Conservation (phyloP, 2,329 filamentous ascomycete genomes). For the Talaromyces sp. region DNA sequence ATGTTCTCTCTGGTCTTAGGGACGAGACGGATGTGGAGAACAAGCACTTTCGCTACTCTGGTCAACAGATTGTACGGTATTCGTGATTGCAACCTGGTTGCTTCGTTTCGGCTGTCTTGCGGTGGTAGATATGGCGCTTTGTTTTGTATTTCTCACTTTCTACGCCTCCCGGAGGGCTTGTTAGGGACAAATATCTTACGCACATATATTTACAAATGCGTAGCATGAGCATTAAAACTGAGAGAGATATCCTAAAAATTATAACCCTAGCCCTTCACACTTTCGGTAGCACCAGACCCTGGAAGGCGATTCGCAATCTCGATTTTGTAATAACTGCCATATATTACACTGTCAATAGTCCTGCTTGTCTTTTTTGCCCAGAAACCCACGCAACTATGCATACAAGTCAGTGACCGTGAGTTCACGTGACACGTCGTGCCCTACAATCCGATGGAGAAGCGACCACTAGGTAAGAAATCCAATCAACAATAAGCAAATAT, state of each 20-base stretch:
- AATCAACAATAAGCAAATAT: not conserved
- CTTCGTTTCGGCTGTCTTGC: not conserved
- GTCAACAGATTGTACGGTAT: not conserved
- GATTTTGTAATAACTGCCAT: not conserved
- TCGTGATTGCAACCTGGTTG: not conserved
- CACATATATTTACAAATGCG: not conserved
- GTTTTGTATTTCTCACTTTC: not conserved
- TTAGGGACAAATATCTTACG: not conserved
- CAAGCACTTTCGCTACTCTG: not conserved
- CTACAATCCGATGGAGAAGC: not conserved
- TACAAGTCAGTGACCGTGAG: not conserved
- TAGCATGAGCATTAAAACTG: not conserved
- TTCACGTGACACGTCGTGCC: not conserved
- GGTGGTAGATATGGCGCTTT: not conserved
- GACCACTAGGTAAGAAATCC: not conserved
- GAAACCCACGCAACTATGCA: not conserved
- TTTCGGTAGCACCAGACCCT: not conserved
- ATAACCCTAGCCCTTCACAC: not conserved
- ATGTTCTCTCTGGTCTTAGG: not conserved
- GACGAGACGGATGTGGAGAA: conserved; percentile 1
- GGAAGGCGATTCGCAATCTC: not conserved
- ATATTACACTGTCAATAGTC: not conserved
- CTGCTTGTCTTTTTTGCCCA: not conserved
- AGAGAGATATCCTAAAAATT: not conserved
- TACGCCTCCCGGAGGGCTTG: not conserved